These are phyloP conservation scores for Wickerhamiella cacticola DNA, from an alignment of 805 yeast genomes.

Conservation along the genomic window DNA sequence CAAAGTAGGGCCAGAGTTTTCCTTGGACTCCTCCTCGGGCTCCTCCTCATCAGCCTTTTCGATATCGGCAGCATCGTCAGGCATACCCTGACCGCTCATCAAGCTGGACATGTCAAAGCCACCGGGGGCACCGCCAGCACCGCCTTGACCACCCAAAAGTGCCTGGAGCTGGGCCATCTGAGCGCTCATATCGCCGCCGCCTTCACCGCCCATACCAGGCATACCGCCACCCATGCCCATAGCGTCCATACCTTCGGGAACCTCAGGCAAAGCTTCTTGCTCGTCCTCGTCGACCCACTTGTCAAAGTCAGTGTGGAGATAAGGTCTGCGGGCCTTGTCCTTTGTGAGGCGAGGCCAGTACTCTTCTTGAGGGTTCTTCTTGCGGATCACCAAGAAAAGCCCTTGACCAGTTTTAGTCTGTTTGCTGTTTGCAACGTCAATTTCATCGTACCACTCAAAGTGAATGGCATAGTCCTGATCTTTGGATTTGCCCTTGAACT, in stretches of 20 bases:
- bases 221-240: conserved; percentile 21
- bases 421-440: conserved; percentile 53
- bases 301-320: conserved; percentile 87
- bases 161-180: conserved; percentile 22
- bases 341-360: conserved; percentile 94
- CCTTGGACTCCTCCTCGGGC: conserved; percentile 19
- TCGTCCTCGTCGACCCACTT: conserved; percentile 99
- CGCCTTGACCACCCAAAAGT: conserved; percentile 30
- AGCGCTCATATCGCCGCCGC: conserved; percentile 22
- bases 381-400: conserved; percentile 52
- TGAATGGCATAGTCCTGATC: conserved; percentile 44
- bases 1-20: background rate
- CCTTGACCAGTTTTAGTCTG: conserved; percentile 52
- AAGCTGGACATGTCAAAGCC: conserved; percentile 25
- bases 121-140: conserved; percentile 30
- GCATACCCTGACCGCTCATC: conserved; percentile 18
- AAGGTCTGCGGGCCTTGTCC: conserved; percentile 66
- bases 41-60: conserved; percentile 22
- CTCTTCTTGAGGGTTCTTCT: conserved; percentile 56
- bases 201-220: conserved; percentile 27
- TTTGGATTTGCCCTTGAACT: conserved; percentile 39
- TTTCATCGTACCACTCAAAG: conserved; percentile 64
- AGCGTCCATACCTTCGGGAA: conserved; percentile 26
- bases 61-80: conserved; percentile 14
- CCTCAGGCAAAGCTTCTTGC: conserved; percentile 60